Conservation (phyloP, 257 asterid genomes). For the Nicotiana knightiana region DNA sequence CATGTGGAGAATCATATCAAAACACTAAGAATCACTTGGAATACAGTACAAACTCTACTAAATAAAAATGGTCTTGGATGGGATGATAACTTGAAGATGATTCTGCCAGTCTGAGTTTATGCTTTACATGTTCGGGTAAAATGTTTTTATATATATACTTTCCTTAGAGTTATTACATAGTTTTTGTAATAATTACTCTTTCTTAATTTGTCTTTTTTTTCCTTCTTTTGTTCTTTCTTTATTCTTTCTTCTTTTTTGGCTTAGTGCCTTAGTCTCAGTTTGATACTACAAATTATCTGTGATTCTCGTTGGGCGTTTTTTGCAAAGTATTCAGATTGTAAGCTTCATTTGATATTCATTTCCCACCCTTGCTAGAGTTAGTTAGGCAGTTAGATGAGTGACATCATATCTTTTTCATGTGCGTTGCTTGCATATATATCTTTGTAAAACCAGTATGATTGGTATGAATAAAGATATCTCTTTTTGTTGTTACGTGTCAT, state of each 20-base stretch:
- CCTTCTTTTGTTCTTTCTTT: constrained; percentile 7
- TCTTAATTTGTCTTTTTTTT: constrained; percentile 7
- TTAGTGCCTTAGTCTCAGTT: not conserved
- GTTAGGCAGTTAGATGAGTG: not conserved
- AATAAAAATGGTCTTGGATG: not conserved
- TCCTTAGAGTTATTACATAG: constrained; percentile 21
- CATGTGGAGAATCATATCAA: too few relatives aligned
- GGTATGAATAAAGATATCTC: not conserved
- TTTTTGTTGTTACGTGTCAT: not conserved
- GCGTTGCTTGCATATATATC: not conserved
- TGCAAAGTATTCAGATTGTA: too few relatives aligned
- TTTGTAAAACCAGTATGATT: not conserved
- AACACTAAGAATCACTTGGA: too few relatives aligned
- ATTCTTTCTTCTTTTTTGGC: not conserved
- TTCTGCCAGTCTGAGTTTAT: too few relatives aligned
- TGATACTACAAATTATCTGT: constrained; percentile 41
- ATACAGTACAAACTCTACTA: too few relatives aligned
- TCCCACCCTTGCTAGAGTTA: not conserved
- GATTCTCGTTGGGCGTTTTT: constrained; percentile 13
- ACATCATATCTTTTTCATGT: not conserved
- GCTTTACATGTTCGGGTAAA: too few relatives aligned
- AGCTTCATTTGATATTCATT: not conserved
- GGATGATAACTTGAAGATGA: too few relatives aligned
- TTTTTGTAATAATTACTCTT: constrained; percentile 16
- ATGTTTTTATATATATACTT: not conserved